phyloP scores from a whole-genome alignment of 768 basidiomycete species.

The Termitomyces sp. region DNA sequence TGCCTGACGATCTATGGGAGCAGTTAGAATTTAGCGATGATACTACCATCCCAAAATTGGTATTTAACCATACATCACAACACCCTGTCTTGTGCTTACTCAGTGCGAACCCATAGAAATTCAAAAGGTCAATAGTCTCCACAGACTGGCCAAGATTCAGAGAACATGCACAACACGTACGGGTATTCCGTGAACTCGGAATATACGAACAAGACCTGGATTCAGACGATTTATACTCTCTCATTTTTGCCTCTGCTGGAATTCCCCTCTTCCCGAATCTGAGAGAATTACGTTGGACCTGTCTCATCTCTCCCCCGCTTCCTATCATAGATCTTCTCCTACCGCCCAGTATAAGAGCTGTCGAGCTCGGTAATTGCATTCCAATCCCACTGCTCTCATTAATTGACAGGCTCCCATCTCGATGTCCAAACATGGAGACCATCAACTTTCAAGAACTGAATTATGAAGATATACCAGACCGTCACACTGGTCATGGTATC shows the following conservation, averaged over 20 bases:
- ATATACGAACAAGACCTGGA: background rate
- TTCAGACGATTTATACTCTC: background rate
- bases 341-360: background rate
- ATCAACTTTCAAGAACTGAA: background rate
- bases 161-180: background rate
- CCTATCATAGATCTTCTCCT: background rate
- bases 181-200: background rate
- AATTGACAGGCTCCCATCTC: background rate
- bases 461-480: background rate
- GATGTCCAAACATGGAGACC: background rate
- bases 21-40: background rate
- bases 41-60: background rate
- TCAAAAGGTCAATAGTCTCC: background rate
- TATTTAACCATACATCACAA: background rate
- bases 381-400: background rate
- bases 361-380: background rate
- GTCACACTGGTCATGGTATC: too few relatives aligned
- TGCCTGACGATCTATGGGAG: constrained; percentile 3
- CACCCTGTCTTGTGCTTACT: background rate
- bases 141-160: constrained; percentile 2
- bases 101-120: background rate
- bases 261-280: background rate
- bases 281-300: background rate
- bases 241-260: background rate
- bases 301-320: background rate